Evolutionary conservation across 202 grass and related monocot species (phyloP), one percentile per base, ranked within the genome.

Genomic region (Hordeum pubiflorum): DNA sequence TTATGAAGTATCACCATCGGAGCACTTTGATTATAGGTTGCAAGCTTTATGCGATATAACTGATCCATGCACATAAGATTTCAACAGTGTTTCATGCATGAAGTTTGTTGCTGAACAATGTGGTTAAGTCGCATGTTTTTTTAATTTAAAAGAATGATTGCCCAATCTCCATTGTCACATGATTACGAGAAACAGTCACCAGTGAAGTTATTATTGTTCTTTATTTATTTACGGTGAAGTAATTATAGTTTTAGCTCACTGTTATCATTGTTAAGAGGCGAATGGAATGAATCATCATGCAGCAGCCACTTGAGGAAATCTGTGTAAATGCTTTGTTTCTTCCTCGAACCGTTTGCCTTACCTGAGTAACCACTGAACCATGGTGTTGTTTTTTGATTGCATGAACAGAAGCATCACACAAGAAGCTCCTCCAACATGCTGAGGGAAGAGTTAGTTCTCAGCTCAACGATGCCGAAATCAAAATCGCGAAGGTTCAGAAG

Each of bases 361-460:
- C 68, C 18, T 11, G 24, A 46, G 14, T 46, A 15, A 2, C 43
- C 43, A 78, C 75, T 86, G 26, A 81, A 13, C 63, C 68, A 74
- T 83, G 52, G 9, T 78, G 3, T 73, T 1, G 0, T 60, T 76
- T 41, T 18, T 20, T 50, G 46, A 54, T 66, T 80, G 14, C 18
- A 73, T 88, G 14, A 67, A 71, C 88, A 98, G 92, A 95, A 87
- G 79, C 65, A 15, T 86, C 85, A 32, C 96, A 98, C 83, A 84
- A 89, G 77, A 93, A 95, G 90, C 82, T 98, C 37, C 62, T 98
- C 32, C 72, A 55, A 74, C 81, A 87, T 76, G 92, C 91, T 3
- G 88, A 95, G 75, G 84, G 93, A 75, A 78, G 81, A 74, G 78
- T 94, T 48, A 75, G 75, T 7, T 58, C 82, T 83, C 88, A 98